A percentile compares a stretch with the other conserved stretches of the same genome.
These are phyloP conservation scores for Teratosphaeria zuluensis DNA, from an alignment of 2,329 filamentous ascomycete genomes.

Conservation along the genomic window DNA sequence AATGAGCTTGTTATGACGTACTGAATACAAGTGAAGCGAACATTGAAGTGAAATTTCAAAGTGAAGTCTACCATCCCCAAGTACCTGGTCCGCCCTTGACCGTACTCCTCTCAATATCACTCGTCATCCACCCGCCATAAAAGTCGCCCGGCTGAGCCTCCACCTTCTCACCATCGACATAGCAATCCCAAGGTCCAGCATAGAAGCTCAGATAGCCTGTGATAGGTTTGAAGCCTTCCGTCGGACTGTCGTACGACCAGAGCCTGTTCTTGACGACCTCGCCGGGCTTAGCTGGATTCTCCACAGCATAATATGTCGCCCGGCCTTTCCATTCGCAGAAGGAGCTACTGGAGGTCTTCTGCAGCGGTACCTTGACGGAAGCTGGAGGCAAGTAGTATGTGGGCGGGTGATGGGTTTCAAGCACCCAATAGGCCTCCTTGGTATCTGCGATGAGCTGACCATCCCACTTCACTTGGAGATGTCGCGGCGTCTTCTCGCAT, in stretches of 20 bases:
- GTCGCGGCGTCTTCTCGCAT: slow-evolving; percentile 44
- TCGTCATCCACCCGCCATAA: slow-evolving; percentile 56
- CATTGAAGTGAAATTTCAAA: neutral
- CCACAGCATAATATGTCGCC: slow-evolving; percentile 49
- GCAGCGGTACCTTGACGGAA: slow-evolving; percentile 39
- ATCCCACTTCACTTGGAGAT: slow-evolving; percentile 47
- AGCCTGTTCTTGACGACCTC: slow-evolving; percentile 42
- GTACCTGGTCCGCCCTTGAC: slow-evolving; percentile 39
- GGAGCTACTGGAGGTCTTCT: slow-evolving; percentile 36
- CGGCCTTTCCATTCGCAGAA: slow-evolving; percentile 54
- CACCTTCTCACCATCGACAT: slow-evolving; percentile 51
- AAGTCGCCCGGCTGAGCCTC: slow-evolving; percentile 52
- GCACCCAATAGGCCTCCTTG: slow-evolving; percentile 49
- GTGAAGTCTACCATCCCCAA: slow-evolving; percentile 19
- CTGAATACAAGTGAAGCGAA: neutral
- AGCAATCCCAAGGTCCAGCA: slow-evolving; percentile 53
- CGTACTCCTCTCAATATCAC: slow-evolving; percentile 45
- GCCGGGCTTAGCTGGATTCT: slow-evolving; percentile 29
- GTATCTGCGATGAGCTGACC: slow-evolving; percentile 49
- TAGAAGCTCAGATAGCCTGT: slow-evolving; percentile 51
- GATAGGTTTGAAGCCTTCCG: slow-evolving; percentile 42
- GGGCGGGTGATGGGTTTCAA: slow-evolving; percentile 54
- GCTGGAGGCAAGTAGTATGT: slow-evolving; percentile 53
- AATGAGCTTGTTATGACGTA: neutral
- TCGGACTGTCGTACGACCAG: slow-evolving; percentile 51